Conservation (phyloP, 139 green algal genomes). For the Micractinium sp. region DNA sequence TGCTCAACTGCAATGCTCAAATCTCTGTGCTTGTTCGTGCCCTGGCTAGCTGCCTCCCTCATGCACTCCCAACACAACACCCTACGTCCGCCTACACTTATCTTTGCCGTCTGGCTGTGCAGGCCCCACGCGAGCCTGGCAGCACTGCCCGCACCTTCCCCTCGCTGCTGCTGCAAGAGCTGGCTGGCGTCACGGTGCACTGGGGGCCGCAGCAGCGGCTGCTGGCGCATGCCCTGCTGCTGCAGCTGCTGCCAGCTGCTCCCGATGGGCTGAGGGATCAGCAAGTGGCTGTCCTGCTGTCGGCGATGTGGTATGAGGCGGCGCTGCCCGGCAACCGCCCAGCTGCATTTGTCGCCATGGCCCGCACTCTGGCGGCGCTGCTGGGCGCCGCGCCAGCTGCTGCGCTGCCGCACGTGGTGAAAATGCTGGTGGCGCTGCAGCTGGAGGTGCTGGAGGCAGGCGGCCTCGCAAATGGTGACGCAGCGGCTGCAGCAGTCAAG, state of each 20-base stretch:
- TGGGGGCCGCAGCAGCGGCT: conserved; percentile 46
- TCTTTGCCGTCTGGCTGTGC: background rate
- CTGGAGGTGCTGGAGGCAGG: conserved; percentile 15
- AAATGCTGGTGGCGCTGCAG: conserved; percentile 35
- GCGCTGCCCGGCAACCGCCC: conserved; percentile 32
- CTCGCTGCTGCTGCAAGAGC: conserved; percentile 45
- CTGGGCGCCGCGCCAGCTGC: conserved; percentile 4
- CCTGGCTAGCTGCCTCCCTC: too few species aligned
- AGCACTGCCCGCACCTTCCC: conserved; percentile 33
- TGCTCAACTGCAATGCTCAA: background rate
- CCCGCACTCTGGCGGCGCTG: conserved; percentile 18
- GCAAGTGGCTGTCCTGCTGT: conserved; percentile 40
- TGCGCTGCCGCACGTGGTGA: conserved; percentile 7
- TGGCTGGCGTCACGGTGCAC: conserved; percentile 23
- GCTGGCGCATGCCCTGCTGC: conserved; percentile 41
- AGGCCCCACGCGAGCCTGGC: background rate
- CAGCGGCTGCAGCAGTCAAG: background rate
- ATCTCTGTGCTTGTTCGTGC: too few species aligned
- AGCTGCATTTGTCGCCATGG: conserved; percentile 35
- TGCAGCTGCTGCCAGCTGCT: conserved; percentile 40
- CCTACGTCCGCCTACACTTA: background rate
- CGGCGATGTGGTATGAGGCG: conserved; percentile 43
- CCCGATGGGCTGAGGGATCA: conserved; percentile 32
- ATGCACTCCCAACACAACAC: too few species aligned
- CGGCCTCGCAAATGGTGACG: background rate